Evolutionary conservation across 2,329 filamentous ascomycete species (phyloP).

Genomic region (Fusarium equiseti): DNA sequence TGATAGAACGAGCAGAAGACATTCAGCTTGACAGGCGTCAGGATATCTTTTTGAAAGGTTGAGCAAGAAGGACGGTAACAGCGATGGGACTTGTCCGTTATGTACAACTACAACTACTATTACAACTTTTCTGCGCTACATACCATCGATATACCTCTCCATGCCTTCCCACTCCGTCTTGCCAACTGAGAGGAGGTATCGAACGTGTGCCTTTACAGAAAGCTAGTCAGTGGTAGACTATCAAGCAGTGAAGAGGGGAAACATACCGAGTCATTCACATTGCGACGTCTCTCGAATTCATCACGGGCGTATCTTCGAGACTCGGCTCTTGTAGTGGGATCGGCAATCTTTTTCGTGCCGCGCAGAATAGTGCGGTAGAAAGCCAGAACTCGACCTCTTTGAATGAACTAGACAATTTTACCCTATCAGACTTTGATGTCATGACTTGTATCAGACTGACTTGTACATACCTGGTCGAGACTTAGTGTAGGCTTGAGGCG

Average conservation of each 20-base stretch:
- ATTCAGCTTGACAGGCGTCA: constrained; percentile 13
- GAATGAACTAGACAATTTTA: constrained; percentile 64
- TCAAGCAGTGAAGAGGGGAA: background rate
- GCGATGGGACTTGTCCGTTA: constrained; percentile 17
- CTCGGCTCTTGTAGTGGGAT: constrained; percentile 65
- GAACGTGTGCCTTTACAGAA: constrained; percentile 64
- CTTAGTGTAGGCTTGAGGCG: constrained; percentile 59
- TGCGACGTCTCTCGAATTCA: constrained; percentile 71
- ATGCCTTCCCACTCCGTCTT: constrained; percentile 75
- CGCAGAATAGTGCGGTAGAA: constrained; percentile 71
- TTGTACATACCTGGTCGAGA: constrained; percentile 66
- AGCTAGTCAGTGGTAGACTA: constrained; percentile 18
- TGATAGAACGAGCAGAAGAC: constrained; percentile 16
- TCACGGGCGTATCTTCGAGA: constrained; percentile 67
- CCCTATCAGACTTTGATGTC: constrained; percentile 20
- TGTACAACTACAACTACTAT: constrained; percentile 47
- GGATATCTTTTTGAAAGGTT: constrained; percentile 8
- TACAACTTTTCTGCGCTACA: constrained; percentile 51
- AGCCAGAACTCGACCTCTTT: constrained; percentile 65
- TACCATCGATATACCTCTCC: constrained; percentile 59
- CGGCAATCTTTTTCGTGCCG: constrained; percentile 64
- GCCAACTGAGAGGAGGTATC: constrained; percentile 72
- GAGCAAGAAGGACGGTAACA: constrained; percentile 9
- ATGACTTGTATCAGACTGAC: background rate
- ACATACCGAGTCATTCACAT: constrained; percentile 68